These are phyloP conservation scores for Hericium rajendrae DNA, from an alignment of 768 basidiomycete genomes.

Conservation along the genomic window DNA sequence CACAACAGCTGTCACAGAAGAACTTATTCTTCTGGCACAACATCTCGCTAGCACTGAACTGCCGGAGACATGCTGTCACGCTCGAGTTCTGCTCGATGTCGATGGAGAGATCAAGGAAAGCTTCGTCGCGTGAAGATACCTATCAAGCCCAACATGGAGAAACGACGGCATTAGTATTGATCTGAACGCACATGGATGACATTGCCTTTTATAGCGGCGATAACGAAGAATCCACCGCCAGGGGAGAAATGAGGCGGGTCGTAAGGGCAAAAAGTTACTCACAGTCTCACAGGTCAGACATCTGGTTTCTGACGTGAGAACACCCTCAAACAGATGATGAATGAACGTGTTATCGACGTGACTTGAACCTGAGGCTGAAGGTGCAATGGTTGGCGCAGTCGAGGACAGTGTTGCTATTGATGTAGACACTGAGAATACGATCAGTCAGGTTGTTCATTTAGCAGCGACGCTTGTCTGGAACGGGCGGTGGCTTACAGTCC, in stretches of 20 bases:
- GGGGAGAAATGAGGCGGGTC: background rate
- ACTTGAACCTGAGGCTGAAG: constrained; percentile 29
- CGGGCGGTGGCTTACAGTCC: constrained; percentile 45
- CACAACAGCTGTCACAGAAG: constrained; percentile 95
- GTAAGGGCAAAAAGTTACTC: constrained; percentile 2
- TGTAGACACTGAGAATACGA: constrained; percentile 37
- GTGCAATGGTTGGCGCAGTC: constrained; percentile 30
- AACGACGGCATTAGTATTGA: constrained; percentile 19
- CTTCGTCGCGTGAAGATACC: constrained; percentile 73
- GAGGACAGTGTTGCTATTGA: constrained; percentile 50
- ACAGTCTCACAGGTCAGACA: constrained; percentile 98
- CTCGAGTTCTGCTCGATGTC: constrained; percentile 98
- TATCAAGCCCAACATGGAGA: background rate
- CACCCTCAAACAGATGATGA: constrained; percentile 88
- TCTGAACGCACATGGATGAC: background rate
- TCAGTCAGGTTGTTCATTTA: constrained; percentile 3
- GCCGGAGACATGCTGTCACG: constrained; percentile 89
- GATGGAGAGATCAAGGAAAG: constrained; percentile 96
- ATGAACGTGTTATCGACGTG: constrained; percentile 57
- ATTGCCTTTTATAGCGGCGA: background rate
- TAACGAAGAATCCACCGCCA: background rate
- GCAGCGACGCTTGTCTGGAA: background rate
- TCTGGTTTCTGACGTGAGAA: constrained; percentile 92
- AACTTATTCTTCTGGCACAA: constrained; percentile 97
- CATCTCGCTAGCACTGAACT: constrained; percentile 98